Percentiles rank a stretch among this genome's conserved stretches.
Conservation (phyloP, 306 rosid species). For the Gynostemma pentaphyllum region DNA sequence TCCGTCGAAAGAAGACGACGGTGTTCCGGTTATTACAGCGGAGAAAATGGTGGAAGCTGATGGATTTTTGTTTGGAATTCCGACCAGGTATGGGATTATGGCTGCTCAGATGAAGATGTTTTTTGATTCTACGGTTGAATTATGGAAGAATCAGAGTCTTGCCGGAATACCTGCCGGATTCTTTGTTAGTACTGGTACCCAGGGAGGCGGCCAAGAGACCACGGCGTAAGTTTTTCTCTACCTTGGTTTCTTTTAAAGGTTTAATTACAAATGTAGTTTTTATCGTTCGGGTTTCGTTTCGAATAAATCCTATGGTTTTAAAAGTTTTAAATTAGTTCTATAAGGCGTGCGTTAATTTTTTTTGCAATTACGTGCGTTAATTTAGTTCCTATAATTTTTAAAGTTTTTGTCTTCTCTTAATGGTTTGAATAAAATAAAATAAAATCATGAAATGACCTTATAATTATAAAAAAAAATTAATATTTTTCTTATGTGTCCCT, state of each 20-base stretch:
- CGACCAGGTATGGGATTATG: constrained; percentile 66
- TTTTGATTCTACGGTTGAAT: constrained; percentile 41
- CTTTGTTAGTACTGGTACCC: constrained; percentile 72
- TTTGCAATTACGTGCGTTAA: too few relatives aligned
- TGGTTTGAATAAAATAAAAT: too few relatives aligned
- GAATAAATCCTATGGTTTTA: too few relatives aligned
- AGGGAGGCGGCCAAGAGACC: constrained; percentile 87
- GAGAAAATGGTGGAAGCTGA: constrained; percentile 61
- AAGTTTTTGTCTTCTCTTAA: too few relatives aligned
- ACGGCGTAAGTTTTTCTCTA: constrained; percentile 40
- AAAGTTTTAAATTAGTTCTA: too few relatives aligned
- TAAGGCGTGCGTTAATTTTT: too few relatives aligned
- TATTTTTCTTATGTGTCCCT: too few relatives aligned
- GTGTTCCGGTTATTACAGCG: constrained; percentile 36
- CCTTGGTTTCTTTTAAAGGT: not conserved
- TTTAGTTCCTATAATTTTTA: too few relatives aligned
- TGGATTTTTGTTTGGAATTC: constrained; percentile 67
- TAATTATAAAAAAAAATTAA: too few relatives aligned
- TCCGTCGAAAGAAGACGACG: constrained; percentile 34
- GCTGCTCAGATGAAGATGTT: constrained; percentile 71
- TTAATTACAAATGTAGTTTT: too few relatives aligned
- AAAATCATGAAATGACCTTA: too few relatives aligned
- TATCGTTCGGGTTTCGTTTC: too few relatives aligned
- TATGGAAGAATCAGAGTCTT: constrained; percentile 60
- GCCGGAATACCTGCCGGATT: constrained; percentile 71